Base-by-base conservation (phyloP, 495 filamentous ascomycete species). In the Ramalina intermedia region DNA sequence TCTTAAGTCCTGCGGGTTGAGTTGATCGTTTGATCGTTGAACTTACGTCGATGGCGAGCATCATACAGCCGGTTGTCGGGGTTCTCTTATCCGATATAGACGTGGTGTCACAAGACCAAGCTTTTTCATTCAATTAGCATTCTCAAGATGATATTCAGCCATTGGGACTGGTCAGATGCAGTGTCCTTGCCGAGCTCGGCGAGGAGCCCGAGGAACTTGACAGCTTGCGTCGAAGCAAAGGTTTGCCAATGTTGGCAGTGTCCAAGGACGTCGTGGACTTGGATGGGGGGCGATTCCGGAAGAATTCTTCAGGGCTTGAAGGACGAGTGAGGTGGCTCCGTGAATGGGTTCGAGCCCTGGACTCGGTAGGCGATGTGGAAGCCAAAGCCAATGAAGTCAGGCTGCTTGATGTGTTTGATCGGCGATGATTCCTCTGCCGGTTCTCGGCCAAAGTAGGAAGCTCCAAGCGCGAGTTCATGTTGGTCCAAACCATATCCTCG, bases 391-490 rank as follows among this genome's bases (percentile, higher is more conserved):
- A 40, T 8, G 36, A n/a, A 20, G 39, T 37, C 24, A 48, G 24
- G 37, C 52, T 52, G 1, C 52, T 52, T 12, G 52, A 55, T n/a
- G 57, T 60, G 11, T 40, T 42, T 29, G 57, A 57, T 17, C 55
- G 57, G 17, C 46, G 54, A 52, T 57, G 57, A 50, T 57, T 35
- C 9, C 49, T 24, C 7, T 40, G 38, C 1, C 48, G 51, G 27
- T 41, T 44, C 29, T 55, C 55, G 11, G 42, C 41, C 33, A 43
- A 41, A 17, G 40, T 41, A 2, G 81, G 82, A 5, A 88, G 65
- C 49, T 87, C 80, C 1, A 87, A 70, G 18, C 84, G 72, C 6
- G 78, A 75, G 53, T 88, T 90, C 57, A 88, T 74, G 24, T 72
- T 79, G 12, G 82, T 70, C 86, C 85, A 93, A 17, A 76, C 68